These are phyloP conservation scores for Cyclotella distinguenda DNA, from an alignment of 108 stramenopile genomes.

Conservation along the genomic window DNA sequence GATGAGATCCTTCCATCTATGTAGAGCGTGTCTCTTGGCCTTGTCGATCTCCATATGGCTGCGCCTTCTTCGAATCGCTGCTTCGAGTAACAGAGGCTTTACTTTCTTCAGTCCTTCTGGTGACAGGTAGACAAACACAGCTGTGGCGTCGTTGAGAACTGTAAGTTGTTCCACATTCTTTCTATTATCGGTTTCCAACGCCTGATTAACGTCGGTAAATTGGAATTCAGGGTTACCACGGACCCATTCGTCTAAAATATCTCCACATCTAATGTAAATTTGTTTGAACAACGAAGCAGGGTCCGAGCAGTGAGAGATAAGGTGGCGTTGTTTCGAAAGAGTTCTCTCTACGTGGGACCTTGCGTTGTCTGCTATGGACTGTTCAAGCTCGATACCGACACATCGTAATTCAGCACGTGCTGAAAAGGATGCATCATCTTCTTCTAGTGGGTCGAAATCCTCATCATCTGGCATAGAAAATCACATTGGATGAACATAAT, in stretches of 20 bases:
- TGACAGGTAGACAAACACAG: constrained; percentile 80
- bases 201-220: too few relatives aligned
- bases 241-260: constrained; percentile 53
- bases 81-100: constrained; percentile 51
- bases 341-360: constrained; percentile 19
- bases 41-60: constrained; percentile 12
- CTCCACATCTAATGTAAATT: constrained; percentile 59
- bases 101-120: constrained; percentile 75
- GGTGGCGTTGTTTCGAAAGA: constrained; percentile 1
- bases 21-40: not conserved
- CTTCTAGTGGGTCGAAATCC: not conserved
- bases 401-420: constrained; percentile 41
- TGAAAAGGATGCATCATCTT: not conserved
- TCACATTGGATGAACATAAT: too few relatives aligned
- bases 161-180: constrained; percentile 34
- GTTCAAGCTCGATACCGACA: constrained; percentile 79
- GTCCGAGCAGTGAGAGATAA: not conserved
- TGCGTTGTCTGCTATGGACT: constrained; percentile 49
- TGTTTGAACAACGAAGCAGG: constrained; percentile 10
- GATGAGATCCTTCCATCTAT: constrained; percentile 4
- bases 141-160: constrained; percentile 69
- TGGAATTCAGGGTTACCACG: not conserved
- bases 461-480: not conserved
- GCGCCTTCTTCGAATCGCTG: constrained; percentile 37
- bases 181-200: not conserved